A percentile compares a stretch with the other conserved stretches of the same genome.
These are phyloP conservation scores for Dendrothele bispora DNA, from an alignment of 768 basidiomycete genomes.

Conservation along the genomic window DNA sequence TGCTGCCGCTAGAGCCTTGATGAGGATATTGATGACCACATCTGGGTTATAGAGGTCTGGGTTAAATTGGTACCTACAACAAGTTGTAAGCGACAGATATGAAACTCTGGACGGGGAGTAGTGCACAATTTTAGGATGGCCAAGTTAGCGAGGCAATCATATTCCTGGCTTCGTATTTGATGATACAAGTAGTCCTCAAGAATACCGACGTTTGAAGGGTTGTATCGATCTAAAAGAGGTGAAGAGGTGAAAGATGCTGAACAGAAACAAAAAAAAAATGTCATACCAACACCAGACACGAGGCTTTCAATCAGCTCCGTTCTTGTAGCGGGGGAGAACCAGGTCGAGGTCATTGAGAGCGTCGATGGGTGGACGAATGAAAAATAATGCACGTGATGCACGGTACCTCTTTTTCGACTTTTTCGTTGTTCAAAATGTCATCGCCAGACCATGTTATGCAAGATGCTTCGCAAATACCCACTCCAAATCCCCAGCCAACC, in stretches of 20 bases:
- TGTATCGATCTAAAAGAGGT: slow-evolving; percentile 86
- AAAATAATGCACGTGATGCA: no score
- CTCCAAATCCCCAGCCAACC: not conserved
- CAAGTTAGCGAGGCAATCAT: slow-evolving; percentile 93
- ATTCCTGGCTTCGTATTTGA: slow-evolving; percentile 88
- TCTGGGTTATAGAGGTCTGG: slow-evolving; percentile 90
- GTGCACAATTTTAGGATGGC: slow-evolving; percentile 90
- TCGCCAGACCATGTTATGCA: slow-evolving; percentile 4
- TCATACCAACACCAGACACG: slow-evolving; percentile 85
- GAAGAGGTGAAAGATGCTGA: slow-evolving; percentile 3
- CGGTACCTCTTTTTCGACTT: no score
- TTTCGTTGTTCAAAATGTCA: not conserved
- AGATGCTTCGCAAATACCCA: not conserved
- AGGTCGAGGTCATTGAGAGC: slow-evolving; percentile 53
- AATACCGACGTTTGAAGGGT: slow-evolving; percentile 89
- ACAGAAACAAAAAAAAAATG: not conserved
- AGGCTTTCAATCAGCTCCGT: slow-evolving; percentile 89
- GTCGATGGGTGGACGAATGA: no score
- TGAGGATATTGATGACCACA: slow-evolving; percentile 91
- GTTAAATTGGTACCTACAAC: slow-evolving; percentile 90
- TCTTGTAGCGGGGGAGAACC: slow-evolving; percentile 75
- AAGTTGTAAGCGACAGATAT: not conserved
- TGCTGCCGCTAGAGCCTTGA: slow-evolving; percentile 83
- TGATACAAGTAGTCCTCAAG: slow-evolving; percentile 97
- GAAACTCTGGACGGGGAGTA: not conserved